Conservation (phyloP, 164 flowering plant species). For the Macadamia integrifolia region DNA sequence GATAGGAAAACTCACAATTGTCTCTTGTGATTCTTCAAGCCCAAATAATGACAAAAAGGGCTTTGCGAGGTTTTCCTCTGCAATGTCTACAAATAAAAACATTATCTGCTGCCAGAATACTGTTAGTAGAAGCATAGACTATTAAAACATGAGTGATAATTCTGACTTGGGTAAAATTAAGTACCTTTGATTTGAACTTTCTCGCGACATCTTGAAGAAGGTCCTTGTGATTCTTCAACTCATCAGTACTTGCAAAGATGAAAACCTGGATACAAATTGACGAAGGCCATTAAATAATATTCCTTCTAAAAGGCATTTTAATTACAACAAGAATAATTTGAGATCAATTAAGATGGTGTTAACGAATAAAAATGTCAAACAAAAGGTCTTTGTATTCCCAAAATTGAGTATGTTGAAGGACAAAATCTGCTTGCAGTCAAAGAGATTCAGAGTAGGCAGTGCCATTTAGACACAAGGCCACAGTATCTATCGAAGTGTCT, state of each 20-base stretch:
- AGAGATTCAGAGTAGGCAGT: too few species aligned
- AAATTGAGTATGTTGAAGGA: too few species aligned
- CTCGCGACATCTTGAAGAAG: slow-evolving; percentile 74
- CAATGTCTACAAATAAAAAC: slow-evolving; percentile 60
- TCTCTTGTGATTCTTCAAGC: slow-evolving; percentile 63
- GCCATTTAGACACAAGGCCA: too few species aligned
- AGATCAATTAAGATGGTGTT: neutral
- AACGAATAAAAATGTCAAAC: neutral
- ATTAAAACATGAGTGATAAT: slow-evolving; percentile 4
- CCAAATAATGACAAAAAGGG: slow-evolving; percentile 86
- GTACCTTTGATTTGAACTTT: slow-evolving; percentile 80
- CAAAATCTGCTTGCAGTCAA: too few species aligned
- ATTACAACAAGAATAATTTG: neutral
- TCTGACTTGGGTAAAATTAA: slow-evolving; percentile 2
- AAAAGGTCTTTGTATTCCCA: too few species aligned
- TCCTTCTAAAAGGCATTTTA: neutral
- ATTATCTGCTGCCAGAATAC: slow-evolving; percentile 52
- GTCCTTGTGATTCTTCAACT: slow-evolving; percentile 46
- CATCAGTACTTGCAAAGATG: slow-evolving; percentile 61
- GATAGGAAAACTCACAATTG: slow-evolving; percentile 46
- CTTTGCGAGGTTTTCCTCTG: slow-evolving; percentile 87
- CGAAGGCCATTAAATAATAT: neutral
- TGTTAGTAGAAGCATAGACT: slow-evolving; percentile 1
- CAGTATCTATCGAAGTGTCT: too few species aligned
- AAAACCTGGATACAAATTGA: slow-evolving; percentile 44